These are phyloP conservation scores for Cicer arietinum DNA, from an alignment of 306 rosid species.

Conservation along the genomic window DNA sequence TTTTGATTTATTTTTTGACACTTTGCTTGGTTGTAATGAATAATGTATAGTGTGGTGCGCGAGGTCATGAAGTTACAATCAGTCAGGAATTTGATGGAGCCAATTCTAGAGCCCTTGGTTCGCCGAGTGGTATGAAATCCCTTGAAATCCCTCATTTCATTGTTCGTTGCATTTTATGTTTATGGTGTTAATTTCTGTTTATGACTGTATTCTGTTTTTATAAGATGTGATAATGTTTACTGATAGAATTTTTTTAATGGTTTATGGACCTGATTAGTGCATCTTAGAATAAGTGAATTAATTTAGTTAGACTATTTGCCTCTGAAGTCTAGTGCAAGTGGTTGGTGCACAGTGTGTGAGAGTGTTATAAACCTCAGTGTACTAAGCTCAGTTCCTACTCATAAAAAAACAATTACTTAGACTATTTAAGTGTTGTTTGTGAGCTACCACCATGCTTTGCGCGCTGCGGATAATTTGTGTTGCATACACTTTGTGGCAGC, in stretches of 20 bases:
- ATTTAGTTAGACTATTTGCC: constrained; percentile 27
- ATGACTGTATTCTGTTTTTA: constrained; percentile 16
- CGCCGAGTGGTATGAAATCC: constrained; percentile 77
- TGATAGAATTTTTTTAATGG: constrained; percentile 35
- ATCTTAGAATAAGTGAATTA: constrained; percentile 25
- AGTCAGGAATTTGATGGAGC: constrained; percentile 71
- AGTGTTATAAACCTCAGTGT: too few relatives aligned
- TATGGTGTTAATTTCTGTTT: constrained; percentile 26
- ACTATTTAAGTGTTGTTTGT: constrained; percentile 37
- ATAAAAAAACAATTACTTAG: neutral
- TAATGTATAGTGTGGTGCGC: constrained; percentile 69
- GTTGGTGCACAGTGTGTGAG: too few relatives aligned
- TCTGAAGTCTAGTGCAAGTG: too few relatives aligned
- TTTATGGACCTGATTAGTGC: constrained; percentile 31
- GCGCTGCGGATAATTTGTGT: constrained; percentile 50
- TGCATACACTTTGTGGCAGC: constrained; percentile 50
- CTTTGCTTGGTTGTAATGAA: constrained; percentile 34
- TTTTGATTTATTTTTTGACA: neutral
- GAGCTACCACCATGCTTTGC: constrained; percentile 43
- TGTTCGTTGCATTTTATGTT: constrained; percentile 7
- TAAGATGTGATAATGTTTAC: constrained; percentile 29
- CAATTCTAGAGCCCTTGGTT: constrained; percentile 78
- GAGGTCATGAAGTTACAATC: constrained; percentile 71
- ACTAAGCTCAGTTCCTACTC: too few relatives aligned
- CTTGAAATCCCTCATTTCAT: constrained; percentile 19